A percentile compares a stretch with the other conserved stretches of the same genome.
These are phyloP conservation scores for Stachybotrys elegans DNA, from an alignment of 2,329 filamentous ascomycete species.

Conservation along the genomic window DNA sequence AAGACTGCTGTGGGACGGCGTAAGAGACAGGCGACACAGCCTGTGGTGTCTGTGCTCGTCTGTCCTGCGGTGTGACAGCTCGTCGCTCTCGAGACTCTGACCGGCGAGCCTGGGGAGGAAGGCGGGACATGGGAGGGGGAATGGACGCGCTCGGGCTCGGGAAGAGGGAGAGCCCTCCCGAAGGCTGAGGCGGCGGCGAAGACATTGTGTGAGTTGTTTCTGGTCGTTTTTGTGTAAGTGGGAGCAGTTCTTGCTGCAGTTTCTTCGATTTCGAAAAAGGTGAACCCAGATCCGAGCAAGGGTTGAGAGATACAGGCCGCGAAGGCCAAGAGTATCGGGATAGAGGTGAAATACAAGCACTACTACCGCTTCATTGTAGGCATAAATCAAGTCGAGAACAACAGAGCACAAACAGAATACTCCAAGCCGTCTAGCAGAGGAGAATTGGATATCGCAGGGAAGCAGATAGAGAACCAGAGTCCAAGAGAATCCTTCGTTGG, in stretches of 20 bases:
- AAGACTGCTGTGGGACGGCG: constrained; percentile 10
- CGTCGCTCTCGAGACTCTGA: constrained; percentile 31
- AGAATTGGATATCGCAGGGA: too few relatives aligned
- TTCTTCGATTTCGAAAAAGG: constrained; percentile 16
- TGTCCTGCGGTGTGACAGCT: constrained; percentile 29
- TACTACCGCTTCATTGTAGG: too few relatives aligned
- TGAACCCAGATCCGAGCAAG: neutral
- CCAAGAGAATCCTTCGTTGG: too few relatives aligned
- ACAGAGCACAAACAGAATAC: too few relatives aligned
- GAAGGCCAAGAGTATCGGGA: too few relatives aligned
- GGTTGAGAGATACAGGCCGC: too few relatives aligned
- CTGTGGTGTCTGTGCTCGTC: constrained; percentile 18
- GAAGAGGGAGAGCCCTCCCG: constrained; percentile 53
- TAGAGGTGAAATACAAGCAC: too few relatives aligned
- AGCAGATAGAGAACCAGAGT: too few relatives aligned
- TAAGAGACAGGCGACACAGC: constrained; percentile 13
- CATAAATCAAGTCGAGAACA: too few relatives aligned
- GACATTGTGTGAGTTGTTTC: constrained; percentile 29
- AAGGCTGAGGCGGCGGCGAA: constrained; percentile 25
- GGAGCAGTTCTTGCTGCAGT: too few relatives aligned
- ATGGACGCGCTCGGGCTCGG: constrained; percentile 41
- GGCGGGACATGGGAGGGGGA: constrained; percentile 24
- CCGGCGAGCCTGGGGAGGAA: constrained; percentile 32
- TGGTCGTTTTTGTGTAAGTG: too few relatives aligned
- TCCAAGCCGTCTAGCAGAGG: too few relatives aligned